phyloP scores from a whole-genome alignment of 768 basidiomycete species.

The Pulveroboletus ravenelii region DNA sequence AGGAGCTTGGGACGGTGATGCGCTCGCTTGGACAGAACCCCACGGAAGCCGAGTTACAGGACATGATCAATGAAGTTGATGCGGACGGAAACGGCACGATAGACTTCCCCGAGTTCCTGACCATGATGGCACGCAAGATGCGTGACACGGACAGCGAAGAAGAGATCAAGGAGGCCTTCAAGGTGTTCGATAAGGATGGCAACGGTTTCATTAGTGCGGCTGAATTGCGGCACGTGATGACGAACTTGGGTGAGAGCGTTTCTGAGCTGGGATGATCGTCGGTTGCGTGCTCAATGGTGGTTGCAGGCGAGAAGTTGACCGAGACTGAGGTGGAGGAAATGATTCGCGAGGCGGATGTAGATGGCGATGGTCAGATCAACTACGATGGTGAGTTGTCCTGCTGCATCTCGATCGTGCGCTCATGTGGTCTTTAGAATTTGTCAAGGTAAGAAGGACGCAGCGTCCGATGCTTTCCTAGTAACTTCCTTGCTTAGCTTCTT shows the following conservation, averaged over 20 bases:
- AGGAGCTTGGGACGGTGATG: slow-evolving; percentile 91
- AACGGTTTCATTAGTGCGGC: slow-evolving; percentile 85
- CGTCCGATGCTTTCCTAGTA: slow-evolving; percentile 1
- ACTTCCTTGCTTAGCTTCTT: slow-evolving; percentile 9
- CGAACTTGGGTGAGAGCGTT: slow-evolving; percentile 61
- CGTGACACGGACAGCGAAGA: slow-evolving; percentile 89
- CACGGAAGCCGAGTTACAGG: slow-evolving; percentile 85
- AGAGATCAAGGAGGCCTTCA: slow-evolving; percentile 96
- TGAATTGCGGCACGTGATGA: slow-evolving; percentile 91
- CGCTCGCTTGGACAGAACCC: slow-evolving; percentile 90
- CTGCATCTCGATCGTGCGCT: background rate
- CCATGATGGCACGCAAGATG: slow-evolving; percentile 86
- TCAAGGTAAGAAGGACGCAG: slow-evolving; percentile 45
- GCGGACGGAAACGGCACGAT: slow-evolving; percentile 86
- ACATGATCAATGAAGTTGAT: slow-evolving; percentile 95
- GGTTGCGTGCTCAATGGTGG: slow-evolving; percentile 2
- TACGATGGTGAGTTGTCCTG: slow-evolving; percentile 58
- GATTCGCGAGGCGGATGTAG: slow-evolving; percentile 94
- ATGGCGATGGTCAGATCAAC: slow-evolving; percentile 92
- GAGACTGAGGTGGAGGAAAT: slow-evolving; percentile 91
- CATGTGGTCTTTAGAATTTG: slow-evolving; percentile 52
- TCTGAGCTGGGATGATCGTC: background rate
- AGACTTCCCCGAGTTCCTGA: slow-evolving; percentile 80
- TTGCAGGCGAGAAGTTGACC: slow-evolving; percentile 75
- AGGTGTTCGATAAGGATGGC: slow-evolving; percentile 94